These are phyloP conservation scores for Misopates orontium DNA, from an alignment of 257 asterid species.

Conservation along the genomic window DNA sequence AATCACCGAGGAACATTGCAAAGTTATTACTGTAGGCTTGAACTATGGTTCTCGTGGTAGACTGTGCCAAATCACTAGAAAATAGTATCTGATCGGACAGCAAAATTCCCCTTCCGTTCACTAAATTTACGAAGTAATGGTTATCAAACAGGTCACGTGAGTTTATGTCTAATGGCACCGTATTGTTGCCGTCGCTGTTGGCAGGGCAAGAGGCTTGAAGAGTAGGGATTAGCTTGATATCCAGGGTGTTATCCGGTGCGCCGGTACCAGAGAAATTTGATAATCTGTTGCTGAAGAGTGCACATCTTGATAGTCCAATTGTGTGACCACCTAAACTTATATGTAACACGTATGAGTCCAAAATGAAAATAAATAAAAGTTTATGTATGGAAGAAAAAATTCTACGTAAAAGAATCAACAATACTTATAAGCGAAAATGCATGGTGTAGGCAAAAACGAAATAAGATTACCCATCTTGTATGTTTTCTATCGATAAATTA, in stretches of 20 bases:
- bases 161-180: conserved; percentile 56
- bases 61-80: conserved; percentile 44
- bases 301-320: conserved; percentile 62
- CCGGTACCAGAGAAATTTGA: conserved; percentile 72
- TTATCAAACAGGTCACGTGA: conserved; percentile 71
- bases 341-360: too few relatives aligned
- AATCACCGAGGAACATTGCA: conserved; percentile 51
- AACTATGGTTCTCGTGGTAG: conserved; percentile 50
- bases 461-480: too few relatives aligned
- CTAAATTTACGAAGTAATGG: conserved; percentile 62
- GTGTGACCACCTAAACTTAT: conserved; percentile 63
- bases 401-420: too few relatives aligned
- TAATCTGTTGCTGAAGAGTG: conserved; percentile 55
- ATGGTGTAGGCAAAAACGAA: too few relatives aligned
- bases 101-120: conserved; percentile 61
- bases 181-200: conserved; percentile 59
- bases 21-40: conserved; percentile 45
- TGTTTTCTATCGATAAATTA: too few relatives aligned
- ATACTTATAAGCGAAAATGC: too few relatives aligned
- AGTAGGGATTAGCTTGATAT: conserved; percentile 37
- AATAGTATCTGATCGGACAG: conserved; percentile 62
- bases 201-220: conserved; percentile 56
- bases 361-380: too few relatives aligned
- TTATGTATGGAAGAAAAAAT: too few relatives aligned
- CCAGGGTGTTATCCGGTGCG: conserved; percentile 64